A percentile compares a stretch with the other conserved stretches of the same genome.
Evolutionary conservation across 441 rosid species (phyloP).

Genomic region (Erysimum cheiri): DNA sequence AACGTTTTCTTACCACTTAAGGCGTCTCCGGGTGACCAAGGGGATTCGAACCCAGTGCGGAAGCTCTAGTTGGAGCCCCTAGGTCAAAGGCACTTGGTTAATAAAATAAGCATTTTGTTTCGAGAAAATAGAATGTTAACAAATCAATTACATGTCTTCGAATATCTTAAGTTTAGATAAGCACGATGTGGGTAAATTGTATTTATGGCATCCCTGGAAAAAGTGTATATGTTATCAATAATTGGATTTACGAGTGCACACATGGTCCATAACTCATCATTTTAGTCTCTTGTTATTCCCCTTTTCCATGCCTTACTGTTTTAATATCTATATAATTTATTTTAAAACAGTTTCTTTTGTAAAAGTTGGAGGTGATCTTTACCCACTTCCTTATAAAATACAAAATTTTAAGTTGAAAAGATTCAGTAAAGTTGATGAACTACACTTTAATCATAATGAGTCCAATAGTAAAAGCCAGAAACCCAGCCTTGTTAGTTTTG

Average conservation of each 20-base stretch:
- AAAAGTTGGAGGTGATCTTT: constrained; percentile 33
- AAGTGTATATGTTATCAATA: constrained; percentile 10
- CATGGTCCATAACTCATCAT: constrained; percentile 42
- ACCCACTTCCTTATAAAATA: constrained; percentile 36
- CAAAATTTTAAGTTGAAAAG: constrained; percentile 24
- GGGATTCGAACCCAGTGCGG: no score
- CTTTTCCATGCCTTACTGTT: constrained; percentile 5
- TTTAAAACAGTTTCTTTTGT: constrained; percentile 12
- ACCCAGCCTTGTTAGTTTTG: constrained; percentile 41
- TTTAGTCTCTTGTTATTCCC: constrained; percentile 24
- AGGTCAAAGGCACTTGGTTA: no score
- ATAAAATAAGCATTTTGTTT: not conserved
- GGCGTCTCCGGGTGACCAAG: no score
- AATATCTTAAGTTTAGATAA: not conserved
- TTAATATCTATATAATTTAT: not conserved
- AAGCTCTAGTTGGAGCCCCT: no score
- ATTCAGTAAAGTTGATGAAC: constrained; percentile 29
- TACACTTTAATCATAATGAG: constrained; percentile 36
- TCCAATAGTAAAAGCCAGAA: constrained; percentile 46
- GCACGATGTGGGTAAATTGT: constrained; percentile 3
- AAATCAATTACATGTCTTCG: not conserved
- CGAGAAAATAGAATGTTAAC: not conserved
- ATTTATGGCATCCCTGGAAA: constrained; percentile 4
- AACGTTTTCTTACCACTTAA: no score
- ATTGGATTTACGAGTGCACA: constrained; percentile 40